Percentiles rank a stretch among this genome's conserved stretches.
These are phyloP conservation scores for Axilococcus clingmanii DNA, from an alignment of 139 green algal genomes.

Conservation along the genomic window DNA sequence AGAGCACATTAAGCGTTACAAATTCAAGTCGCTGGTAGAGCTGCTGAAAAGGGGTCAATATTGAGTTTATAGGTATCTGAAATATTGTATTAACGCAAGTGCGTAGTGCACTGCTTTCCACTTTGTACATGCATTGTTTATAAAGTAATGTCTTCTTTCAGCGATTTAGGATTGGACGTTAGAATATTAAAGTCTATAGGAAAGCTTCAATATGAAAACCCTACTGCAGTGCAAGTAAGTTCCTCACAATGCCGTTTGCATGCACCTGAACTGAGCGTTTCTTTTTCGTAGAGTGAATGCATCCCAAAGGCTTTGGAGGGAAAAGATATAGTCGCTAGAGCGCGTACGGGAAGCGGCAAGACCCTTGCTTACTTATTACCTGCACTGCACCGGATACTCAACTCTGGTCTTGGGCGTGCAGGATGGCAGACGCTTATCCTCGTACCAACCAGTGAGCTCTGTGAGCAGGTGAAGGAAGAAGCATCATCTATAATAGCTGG, in stretches of 20 bases:
- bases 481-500: conserved; percentile 17
- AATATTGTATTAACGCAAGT: too few relatives aligned
- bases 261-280: conserved; percentile 6
- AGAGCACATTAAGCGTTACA: too few relatives aligned
- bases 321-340: conserved; percentile 69
- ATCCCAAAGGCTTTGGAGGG: conserved; percentile 68
- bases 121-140: neutral
- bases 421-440: conserved; percentile 73
- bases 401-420: conserved; percentile 13
- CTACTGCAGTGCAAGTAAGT: conserved; percentile 68
- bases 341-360: conserved; percentile 79
- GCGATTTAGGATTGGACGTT: conserved; percentile 59
- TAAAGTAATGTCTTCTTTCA: conserved; percentile 21
- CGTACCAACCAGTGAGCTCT: conserved; percentile 89
- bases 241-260: neutral
- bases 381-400: conserved; percentile 56
- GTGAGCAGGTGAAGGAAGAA: conserved; percentile 69
- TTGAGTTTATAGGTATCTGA: too few relatives aligned
- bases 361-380: conserved; percentile 84
- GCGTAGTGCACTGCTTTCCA: too few relatives aligned
- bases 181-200: conserved; percentile 55
- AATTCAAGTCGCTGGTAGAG: too few relatives aligned
- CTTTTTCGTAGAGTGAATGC: too few relatives aligned
- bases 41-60: too few relatives aligned
- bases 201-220: conserved; percentile 51